Conservation (phyloP, 23 red algal species). For the Gracilaria domingensis region DNA sequence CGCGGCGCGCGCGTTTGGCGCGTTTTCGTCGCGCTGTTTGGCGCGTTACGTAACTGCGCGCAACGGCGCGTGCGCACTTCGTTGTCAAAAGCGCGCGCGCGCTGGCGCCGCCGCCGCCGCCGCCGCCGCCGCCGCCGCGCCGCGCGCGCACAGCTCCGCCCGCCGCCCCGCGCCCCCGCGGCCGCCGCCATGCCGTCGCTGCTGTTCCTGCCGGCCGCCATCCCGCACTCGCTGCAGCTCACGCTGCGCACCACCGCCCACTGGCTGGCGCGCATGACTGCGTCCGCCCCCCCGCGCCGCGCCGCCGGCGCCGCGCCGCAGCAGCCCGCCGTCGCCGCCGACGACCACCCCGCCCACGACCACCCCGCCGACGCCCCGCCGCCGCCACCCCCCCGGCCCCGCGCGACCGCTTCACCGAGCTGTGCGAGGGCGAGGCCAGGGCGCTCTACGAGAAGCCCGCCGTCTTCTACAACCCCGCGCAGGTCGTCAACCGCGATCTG, state of each 20-base stretch:
- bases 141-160: not conserved
- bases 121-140: not conserved
- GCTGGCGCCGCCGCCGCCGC: too few relatives aligned
- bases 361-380: not conserved
- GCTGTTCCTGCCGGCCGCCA: constrained; percentile 1
- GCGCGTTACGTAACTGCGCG: too few relatives aligned
- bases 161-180: too few relatives aligned
- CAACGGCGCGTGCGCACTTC: too few relatives aligned
- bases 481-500: constrained; percentile 98
- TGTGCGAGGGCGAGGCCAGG: constrained; percentile 84
- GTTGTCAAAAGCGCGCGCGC: too few relatives aligned
- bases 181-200: constrained; percentile 21
- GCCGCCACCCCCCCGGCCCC: not conserved
- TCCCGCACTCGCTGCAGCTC: constrained; percentile 30
- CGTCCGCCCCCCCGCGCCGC: not conserved
- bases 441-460: constrained; percentile 73
- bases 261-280: constrained; percentile 16
- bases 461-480: constrained; percentile 98
- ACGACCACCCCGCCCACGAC: not conserved
- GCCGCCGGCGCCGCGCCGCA: not conserved
- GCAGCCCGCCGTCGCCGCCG: not conserved
- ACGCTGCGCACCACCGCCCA: constrained; percentile 23
- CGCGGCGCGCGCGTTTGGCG: too few relatives aligned
- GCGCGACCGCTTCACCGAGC: constrained; percentile 35
- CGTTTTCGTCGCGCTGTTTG: too few relatives aligned